Percentiles rank a stretch among this genome's conserved stretches.
phyloP scores from a whole-genome alignment of 2,329 filamentous ascomycete genomes.

The Penicillium sp. region DNA sequence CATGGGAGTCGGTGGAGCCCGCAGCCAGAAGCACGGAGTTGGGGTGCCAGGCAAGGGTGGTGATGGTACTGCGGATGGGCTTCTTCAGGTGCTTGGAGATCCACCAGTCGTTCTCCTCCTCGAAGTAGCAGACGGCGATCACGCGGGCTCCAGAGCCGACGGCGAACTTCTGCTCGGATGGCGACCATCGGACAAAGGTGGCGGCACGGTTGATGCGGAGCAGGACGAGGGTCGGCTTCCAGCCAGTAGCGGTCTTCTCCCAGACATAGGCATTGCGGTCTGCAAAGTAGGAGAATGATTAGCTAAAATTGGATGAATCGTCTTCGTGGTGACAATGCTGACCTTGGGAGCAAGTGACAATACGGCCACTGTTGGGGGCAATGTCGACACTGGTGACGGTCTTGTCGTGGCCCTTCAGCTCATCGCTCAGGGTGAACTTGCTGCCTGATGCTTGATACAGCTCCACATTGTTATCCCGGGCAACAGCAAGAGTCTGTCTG shows the following conservation, averaged over 20 bases:
- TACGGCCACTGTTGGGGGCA: conserved; percentile 85
- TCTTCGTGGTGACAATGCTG: not conserved
- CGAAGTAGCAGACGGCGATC: conserved; percentile 97
- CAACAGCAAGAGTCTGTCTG: conserved; percentile 84
- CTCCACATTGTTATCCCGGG: conserved; percentile 87
- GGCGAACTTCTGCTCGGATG: conserved; percentile 95
- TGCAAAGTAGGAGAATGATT: conserved; percentile 43
- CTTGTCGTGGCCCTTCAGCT: conserved; percentile 96
- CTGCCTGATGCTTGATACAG: conserved; percentile 77
- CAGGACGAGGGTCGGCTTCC: conserved; percentile 96
- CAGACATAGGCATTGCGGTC: conserved; percentile 98
- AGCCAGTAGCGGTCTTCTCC: conserved; percentile 90
- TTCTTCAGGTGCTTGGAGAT: conserved; percentile 99
- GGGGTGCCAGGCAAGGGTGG: conserved; percentile 93
- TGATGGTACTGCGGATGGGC: conserved; percentile 96
- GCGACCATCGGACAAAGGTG: conserved; percentile 96
- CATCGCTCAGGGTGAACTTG: conserved; percentile 83
- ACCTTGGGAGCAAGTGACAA: conserved; percentile 98
- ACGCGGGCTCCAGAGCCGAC: conserved; percentile 94
- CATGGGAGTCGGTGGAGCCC: conserved; percentile 96
- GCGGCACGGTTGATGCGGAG: conserved; percentile 96
- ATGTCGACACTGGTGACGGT: conserved; percentile 96
- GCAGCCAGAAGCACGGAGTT: conserved; percentile 95
- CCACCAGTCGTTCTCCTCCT: conserved; percentile 99
- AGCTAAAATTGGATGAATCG: not conserved